Evolutionary conservation across 2,329 filamentous ascomycete genomes (phyloP), one percentile per base, ranked within the genome.

Genomic region (Venturiaceae sp.): DNA sequence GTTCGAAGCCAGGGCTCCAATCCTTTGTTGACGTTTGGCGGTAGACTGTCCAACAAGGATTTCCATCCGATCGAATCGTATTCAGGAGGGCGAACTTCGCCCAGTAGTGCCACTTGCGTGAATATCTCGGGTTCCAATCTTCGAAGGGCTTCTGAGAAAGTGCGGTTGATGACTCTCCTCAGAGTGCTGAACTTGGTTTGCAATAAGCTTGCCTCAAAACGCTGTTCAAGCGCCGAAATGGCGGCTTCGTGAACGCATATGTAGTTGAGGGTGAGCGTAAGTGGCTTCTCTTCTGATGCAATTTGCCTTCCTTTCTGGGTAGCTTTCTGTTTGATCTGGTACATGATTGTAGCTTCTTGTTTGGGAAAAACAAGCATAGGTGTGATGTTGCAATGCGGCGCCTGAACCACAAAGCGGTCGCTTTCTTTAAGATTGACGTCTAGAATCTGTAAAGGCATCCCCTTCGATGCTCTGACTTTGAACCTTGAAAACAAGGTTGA

Each of bases 401-500:
- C 86, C 19, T 82, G 74, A 0, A 88, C 82, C 14, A 83, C 78
- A 61, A 88, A 92, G 0, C 85, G 73, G 1, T 87, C 83, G 0
- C 89, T 92, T 5, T 81, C 82, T 13, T 86, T 72, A 0, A 99
- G 80, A 56, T 83, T 79, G 63, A 88, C 89, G 57, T 81, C 81
- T 50, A 88, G 78, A 6, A 99, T 75, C 3, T 87, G 82, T 9
- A 97, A 71, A 0, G 94, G 94, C 32, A 86, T 85, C 26, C 82
- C 71, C 58, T 80, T 89, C 1, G 90, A 87, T 0, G 92, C 91
- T 13, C 90, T 91, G 56, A 99, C 86, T 14, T 89, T 95, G 69
- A 99, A 99, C 9, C 87, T 86, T 0, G 92, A 96, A 67, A 94
- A 94, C 0, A 97, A 78, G 0, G 83, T 80, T 7, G 84, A 76